Evolutionary conservation across 2,329 filamentous ascomycete species (phyloP).

Genomic region (Fusarium sp.): DNA sequence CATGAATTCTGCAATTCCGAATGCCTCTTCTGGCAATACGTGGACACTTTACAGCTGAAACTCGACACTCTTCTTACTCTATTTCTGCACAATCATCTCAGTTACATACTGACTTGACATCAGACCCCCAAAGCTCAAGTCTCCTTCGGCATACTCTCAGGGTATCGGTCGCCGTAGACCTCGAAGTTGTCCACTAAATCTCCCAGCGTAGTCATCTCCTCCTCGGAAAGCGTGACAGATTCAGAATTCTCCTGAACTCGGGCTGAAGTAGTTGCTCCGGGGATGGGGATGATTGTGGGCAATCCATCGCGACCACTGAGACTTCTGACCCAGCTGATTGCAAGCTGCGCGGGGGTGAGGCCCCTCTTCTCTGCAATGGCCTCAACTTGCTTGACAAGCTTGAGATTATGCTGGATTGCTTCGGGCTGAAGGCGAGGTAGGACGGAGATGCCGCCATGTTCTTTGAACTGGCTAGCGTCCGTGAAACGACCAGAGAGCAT

Average conservation of each 20-base stretch:
- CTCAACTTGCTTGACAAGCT: constrained; percentile 67
- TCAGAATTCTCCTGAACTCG: constrained; percentile 69
- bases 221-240: constrained; percentile 57
- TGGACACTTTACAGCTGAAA: constrained; percentile 47
- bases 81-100: constrained; percentile 1
- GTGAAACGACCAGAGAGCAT: constrained; percentile 46
- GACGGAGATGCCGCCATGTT: constrained; percentile 30
- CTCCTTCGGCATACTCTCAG: constrained; percentile 47
- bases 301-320: constrained; percentile 61
- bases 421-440: constrained; percentile 69
- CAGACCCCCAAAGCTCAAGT: constrained; percentile 46
- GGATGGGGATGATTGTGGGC: constrained; percentile 71
- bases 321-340: constrained; percentile 68
- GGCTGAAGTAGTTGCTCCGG: constrained; percentile 66
- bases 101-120: constrained; percentile 20
- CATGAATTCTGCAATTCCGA: constrained; percentile 63
- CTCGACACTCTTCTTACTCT: constrained; percentile 8
- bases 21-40: constrained; percentile 44
- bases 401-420: constrained; percentile 70
- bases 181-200: constrained; percentile 58
- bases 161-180: constrained; percentile 60
- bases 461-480: constrained; percentile 38
- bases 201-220: constrained; percentile 61
- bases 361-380: constrained; percentile 67
- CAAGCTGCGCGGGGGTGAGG: constrained; percentile 70